A percentile compares a stretch with the other conserved stretches of the same genome.
phyloP scores from a whole-genome alignment of 352 stramenopile species.

The Phytophthora idaei region DNA sequence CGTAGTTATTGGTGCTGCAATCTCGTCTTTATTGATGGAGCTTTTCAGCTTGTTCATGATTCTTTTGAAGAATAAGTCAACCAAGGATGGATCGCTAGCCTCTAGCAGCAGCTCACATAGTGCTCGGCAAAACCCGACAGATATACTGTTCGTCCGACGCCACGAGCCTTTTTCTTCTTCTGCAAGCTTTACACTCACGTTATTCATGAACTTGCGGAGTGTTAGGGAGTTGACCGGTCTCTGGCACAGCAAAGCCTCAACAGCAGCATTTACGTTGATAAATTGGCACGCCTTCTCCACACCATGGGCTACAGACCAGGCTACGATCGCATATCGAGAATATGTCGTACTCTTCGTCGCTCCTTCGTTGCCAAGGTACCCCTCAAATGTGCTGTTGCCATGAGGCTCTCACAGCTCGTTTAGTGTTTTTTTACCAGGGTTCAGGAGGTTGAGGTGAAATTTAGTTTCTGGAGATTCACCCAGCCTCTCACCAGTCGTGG shows the following conservation, averaged over 20 bases:
- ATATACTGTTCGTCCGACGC: neutral
- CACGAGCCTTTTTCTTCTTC: neutral
- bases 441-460: slow-evolving; percentile 5
- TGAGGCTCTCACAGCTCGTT: slow-evolving; percentile 11
- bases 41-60: neutral
- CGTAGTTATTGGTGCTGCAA: neutral
- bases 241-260: slow-evolving; percentile 1
- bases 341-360: slow-evolving; percentile 7
- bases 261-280: slow-evolving; percentile 11
- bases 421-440: slow-evolving; percentile 12
- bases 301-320: slow-evolving; percentile 14
- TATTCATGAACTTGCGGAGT: slow-evolving; percentile 10
- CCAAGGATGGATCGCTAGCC: slow-evolving; percentile 5
- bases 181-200: neutral
- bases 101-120: slow-evolving; percentile 12
- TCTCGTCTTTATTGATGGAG: neutral
- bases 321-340: slow-evolving; percentile 21
- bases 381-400: slow-evolving; percentile 9
- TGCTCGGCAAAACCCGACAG: slow-evolving; percentile 6
- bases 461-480: neutral
- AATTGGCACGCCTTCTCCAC: slow-evolving; percentile 14
- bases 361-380: slow-evolving; percentile 14
- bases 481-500: neutral
- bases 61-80: slow-evolving; percentile 12
- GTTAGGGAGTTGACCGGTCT: neutral